These are phyloP conservation scores for Tephrocybe sp. DNA, from an alignment of 768 basidiomycete genomes.

Conservation along the genomic window DNA sequence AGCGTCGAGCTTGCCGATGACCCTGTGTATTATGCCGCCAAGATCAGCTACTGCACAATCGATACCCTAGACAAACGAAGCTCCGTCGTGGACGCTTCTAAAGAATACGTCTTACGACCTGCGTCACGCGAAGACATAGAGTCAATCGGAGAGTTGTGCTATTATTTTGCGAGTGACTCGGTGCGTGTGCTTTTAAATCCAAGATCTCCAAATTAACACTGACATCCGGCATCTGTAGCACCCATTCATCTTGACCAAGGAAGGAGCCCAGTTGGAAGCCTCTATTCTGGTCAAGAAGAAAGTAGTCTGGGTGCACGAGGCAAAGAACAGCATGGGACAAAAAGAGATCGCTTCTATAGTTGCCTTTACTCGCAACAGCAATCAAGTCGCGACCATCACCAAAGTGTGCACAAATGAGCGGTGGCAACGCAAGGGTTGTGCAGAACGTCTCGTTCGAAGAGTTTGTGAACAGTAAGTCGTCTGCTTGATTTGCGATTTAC, in stretches of 20 bases:
- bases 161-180: slow-evolving; percentile 56
- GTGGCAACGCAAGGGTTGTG: slow-evolving; percentile 56
- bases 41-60: slow-evolving; percentile 53
- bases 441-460: slow-evolving; percentile 57
- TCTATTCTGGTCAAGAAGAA: slow-evolving; percentile 40
- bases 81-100: slow-evolving; percentile 19
- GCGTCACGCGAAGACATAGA: slow-evolving; percentile 38
- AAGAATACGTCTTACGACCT: slow-evolving; percentile 39
- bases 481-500: neutral
- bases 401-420: slow-evolving; percentile 65
- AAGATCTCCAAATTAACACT: neutral
- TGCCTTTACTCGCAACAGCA: slow-evolving; percentile 63
- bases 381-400: slow-evolving; percentile 59
- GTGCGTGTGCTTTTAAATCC: slow-evolving; percentile 37
- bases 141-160: slow-evolving; percentile 47
- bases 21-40: slow-evolving; percentile 63
- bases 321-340: slow-evolving; percentile 25
- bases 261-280: slow-evolving; percentile 52
- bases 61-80: slow-evolving; percentile 32
- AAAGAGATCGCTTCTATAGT: slow-evolving; percentile 60
- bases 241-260: slow-evolving; percentile 50
- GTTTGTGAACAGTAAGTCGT: slow-evolving; percentile 54
- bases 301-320: slow-evolving; percentile 62
- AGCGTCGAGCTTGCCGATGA: slow-evolving; percentile 32
- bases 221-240: slow-evolving; percentile 25